Conservation (phyloP, 257 asterid genomes). For the Cinchona pubescens region DNA sequence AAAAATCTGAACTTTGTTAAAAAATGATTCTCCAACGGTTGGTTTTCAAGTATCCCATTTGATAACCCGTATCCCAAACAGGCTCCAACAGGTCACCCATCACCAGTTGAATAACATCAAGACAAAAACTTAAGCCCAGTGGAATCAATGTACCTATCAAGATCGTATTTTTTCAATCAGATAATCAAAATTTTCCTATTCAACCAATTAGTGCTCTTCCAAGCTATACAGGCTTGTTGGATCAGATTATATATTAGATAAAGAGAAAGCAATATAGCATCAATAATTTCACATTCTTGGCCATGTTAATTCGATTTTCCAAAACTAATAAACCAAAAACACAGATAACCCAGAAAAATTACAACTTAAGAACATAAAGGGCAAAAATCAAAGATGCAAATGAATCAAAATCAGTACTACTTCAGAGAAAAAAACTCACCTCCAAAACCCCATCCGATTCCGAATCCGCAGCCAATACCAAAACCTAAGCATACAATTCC, state of each 20-base stretch:
- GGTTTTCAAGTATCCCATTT: too few species aligned
- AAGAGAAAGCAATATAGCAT: neutral
- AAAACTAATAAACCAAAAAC: neutral
- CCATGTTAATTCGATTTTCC: neutral
- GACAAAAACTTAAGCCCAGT: too few species aligned
- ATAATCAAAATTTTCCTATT: neutral
- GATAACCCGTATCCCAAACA: too few species aligned
- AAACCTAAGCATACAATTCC: slow-evolving; percentile 47
- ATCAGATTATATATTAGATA: neutral
- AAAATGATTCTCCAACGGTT: too few species aligned
- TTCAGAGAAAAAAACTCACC: slow-evolving; percentile 42
- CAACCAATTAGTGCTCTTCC: neutral
- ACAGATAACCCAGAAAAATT: neutral
- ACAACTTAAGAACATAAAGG: neutral
- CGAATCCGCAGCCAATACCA: slow-evolving; percentile 88
- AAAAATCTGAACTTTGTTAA: too few species aligned
- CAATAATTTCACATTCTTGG: neutral
- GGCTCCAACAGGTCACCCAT: too few species aligned
- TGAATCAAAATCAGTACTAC: neutral
- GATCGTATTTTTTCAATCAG: neutral
- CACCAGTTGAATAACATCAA: too few species aligned
- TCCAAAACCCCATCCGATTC: slow-evolving; percentile 94
- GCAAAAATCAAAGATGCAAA: neutral
- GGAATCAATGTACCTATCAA: neutral
- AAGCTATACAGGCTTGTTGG: neutral